A percentile compares a stretch with the other conserved stretches of the same genome.
These are phyloP conservation scores for Umbellularia californica DNA, from an alignment of 164 flowering plant genomes.

Conservation along the genomic window DNA sequence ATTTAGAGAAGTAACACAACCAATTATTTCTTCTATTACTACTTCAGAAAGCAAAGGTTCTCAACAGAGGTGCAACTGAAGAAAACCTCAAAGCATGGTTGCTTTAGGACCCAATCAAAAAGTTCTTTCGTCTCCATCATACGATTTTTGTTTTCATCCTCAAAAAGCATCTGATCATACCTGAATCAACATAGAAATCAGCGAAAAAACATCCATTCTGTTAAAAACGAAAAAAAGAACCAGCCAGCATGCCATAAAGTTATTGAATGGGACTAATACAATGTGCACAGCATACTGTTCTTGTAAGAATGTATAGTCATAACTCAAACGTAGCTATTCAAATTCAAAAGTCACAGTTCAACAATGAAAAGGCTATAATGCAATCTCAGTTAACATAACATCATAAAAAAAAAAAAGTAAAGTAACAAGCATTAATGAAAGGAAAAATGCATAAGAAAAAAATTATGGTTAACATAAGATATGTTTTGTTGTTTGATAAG, in stretches of 20 bases:
- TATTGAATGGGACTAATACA: neutral
- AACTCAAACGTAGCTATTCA: too few species aligned
- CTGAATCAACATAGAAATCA: slow-evolving; percentile 34
- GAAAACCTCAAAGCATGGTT: slow-evolving; percentile 90
- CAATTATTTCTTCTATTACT: neutral
- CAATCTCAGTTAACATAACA: too few species aligned
- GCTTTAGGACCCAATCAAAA: slow-evolving; percentile 95
- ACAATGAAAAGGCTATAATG: too few species aligned
- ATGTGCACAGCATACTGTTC: neutral
- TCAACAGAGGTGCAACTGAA: slow-evolving; percentile 7
- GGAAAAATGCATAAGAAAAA: too few species aligned
- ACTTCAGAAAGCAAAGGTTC: slow-evolving; percentile 1
- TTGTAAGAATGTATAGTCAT: too few species aligned
- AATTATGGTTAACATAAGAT: too few species aligned
- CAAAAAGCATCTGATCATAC: slow-evolving; percentile 91
- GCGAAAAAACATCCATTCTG: neutral
- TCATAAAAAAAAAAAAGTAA: too few species aligned
- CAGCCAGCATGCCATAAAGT: neutral
- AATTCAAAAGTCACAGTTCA: too few species aligned
- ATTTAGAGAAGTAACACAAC: neutral
- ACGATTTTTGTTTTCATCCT: slow-evolving; percentile 84
- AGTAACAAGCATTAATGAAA: too few species aligned
- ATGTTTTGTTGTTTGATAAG: too few species aligned
- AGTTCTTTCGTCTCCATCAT: slow-evolving; percentile 96
- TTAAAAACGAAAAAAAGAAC: neutral